Percentiles rank a stretch among this genome's conserved stretches.
These are phyloP conservation scores for Rostrohypoxylon terebratum DNA, from an alignment of 495 filamentous ascomycete species.

Conservation along the genomic window DNA sequence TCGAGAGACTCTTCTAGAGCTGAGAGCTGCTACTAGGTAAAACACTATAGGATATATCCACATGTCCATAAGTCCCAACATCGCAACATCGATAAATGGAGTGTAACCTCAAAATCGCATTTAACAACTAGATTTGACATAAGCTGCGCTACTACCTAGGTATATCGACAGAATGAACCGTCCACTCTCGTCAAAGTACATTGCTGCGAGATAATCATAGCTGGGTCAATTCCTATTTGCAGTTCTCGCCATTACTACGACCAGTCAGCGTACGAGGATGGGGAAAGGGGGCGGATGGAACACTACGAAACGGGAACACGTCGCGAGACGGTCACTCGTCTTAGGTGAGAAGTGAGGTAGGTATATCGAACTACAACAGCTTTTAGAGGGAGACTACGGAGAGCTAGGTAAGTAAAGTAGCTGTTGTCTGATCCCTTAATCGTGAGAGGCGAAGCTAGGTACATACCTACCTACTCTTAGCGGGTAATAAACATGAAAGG, in stretches of 20 bases:
- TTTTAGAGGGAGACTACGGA: conserved; percentile 6
- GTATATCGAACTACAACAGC: conserved; percentile 21
- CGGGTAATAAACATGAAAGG: conserved; percentile 21
- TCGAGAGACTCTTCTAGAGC: neutral
- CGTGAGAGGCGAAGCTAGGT: conserved; percentile 13
- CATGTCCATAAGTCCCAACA: neutral
- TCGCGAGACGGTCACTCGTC: conserved; percentile 34
- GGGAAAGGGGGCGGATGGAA: conserved; percentile 35
- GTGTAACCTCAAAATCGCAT: neutral
- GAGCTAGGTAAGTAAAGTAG: neutral
- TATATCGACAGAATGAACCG: conserved; percentile 8
- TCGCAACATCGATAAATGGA: neutral
- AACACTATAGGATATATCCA: too few relatives aligned
- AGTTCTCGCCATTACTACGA: conserved; percentile 18
- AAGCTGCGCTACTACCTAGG: neutral
- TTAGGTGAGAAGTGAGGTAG: conserved; percentile 45
- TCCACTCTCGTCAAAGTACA: conserved; percentile 11
- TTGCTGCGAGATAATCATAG: conserved; percentile 21
- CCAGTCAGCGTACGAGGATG: conserved; percentile 12
- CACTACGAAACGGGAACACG: conserved; percentile 43
- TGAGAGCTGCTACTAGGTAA: neutral
- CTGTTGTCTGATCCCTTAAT: conserved; percentile 20
- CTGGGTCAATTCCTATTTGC: conserved; percentile 28
- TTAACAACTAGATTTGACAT: neutral
- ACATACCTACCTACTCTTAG: too few relatives aligned